phyloP scores from a whole-genome alignment of 148 eudicot genomes.

The Amaranthus hypochondriacus region DNA sequence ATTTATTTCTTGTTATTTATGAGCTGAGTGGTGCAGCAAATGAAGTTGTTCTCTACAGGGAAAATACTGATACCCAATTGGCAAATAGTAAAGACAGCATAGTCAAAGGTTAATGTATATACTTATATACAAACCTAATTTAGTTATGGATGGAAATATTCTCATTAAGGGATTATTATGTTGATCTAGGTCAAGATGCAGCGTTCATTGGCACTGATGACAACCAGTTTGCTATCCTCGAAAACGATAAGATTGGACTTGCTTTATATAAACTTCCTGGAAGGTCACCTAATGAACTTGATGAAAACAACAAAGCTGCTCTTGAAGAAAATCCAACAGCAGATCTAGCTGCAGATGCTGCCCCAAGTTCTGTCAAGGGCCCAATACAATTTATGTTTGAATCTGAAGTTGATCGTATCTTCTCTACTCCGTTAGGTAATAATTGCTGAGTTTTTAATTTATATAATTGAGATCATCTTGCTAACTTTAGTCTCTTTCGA shows the following conservation, averaged over 20 bases:
- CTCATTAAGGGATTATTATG: neutral
- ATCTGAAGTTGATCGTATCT: slow-evolving; percentile 88
- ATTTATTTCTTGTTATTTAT: slow-evolving; percentile 71
- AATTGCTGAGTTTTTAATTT: slow-evolving; percentile 1
- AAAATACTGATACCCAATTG: slow-evolving; percentile 62
- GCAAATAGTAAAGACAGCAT: slow-evolving; percentile 75
- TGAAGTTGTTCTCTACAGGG: slow-evolving; percentile 88
- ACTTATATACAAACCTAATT: slow-evolving; percentile 5
- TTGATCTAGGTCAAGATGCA: slow-evolving; percentile 74
- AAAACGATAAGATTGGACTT: slow-evolving; percentile 81
- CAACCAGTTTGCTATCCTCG: slow-evolving; percentile 86
- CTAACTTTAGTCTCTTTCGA: slow-evolving; percentile 30
- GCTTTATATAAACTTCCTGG: slow-evolving; percentile 79
- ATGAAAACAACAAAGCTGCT: slow-evolving; percentile 51
- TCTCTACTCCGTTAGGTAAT: slow-evolving; percentile 92
- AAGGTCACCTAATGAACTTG: slow-evolving; percentile 53
- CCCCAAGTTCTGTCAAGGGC: slow-evolving; percentile 64
- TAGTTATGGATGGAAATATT: slow-evolving; percentile 3
- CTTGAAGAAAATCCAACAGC: slow-evolving; percentile 59
- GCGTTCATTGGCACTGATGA: slow-evolving; percentile 89
- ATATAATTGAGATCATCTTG: slow-evolving; percentile 16
- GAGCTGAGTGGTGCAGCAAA: slow-evolving; percentile 67
- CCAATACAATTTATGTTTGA: slow-evolving; percentile 89
- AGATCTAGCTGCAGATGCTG: slow-evolving; percentile 45
- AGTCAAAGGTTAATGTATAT: slow-evolving; percentile 51